phyloP scores from a whole-genome alignment of 192 early-diverging fungal species.

The Coemansia nantahalensis region DNA sequence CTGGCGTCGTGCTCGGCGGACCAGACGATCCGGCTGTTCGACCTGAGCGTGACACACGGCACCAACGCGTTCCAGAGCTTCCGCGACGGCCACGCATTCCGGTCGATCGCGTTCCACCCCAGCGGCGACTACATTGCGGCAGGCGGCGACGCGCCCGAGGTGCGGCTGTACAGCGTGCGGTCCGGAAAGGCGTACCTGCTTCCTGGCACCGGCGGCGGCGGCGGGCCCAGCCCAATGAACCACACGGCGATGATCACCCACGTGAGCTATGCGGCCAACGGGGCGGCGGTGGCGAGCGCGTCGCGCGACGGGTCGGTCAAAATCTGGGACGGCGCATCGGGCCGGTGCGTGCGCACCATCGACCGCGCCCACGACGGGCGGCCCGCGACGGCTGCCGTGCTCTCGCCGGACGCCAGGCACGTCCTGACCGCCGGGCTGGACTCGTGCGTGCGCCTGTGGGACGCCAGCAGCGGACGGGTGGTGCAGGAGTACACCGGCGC shows the following conservation, averaged over 20 bases:
- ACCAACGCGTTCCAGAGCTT: constrained; percentile 85
- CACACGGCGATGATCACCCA: constrained; percentile 50
- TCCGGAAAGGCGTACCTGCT: constrained; percentile 77
- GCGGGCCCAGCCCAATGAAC: constrained; percentile 24
- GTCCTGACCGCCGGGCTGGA: constrained; percentile 79
- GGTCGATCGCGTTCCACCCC: constrained; percentile 89
- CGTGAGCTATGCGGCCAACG: constrained; percentile 71
- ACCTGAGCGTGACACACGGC: constrained; percentile 75
- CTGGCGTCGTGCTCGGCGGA: constrained; percentile 87
- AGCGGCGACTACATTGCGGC: constrained; percentile 84
- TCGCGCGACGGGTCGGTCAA: constrained; percentile 84
- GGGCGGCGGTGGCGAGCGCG: constrained; percentile 70
- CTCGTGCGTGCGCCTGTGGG: constrained; percentile 77
- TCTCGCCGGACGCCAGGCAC: constrained; percentile 75
- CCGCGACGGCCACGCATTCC: constrained; percentile 74
- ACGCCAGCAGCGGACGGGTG: constrained; percentile 67
- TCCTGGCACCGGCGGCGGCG: constrained; percentile 38
- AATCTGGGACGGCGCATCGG: constrained; percentile 80
- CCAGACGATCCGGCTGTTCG: constrained; percentile 84
- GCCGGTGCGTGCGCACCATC: constrained; percentile 73
- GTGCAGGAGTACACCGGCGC: constrained; percentile 74
- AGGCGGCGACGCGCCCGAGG: constrained; percentile 72
- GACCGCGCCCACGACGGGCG: constrained; percentile 73
- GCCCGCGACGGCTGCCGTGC: constrained; percentile 67
- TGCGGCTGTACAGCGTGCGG: constrained; percentile 85